Base-by-base conservation (phyloP, 2,329 filamentous ascomycete species). In the Penicillium olsonii region DNA sequence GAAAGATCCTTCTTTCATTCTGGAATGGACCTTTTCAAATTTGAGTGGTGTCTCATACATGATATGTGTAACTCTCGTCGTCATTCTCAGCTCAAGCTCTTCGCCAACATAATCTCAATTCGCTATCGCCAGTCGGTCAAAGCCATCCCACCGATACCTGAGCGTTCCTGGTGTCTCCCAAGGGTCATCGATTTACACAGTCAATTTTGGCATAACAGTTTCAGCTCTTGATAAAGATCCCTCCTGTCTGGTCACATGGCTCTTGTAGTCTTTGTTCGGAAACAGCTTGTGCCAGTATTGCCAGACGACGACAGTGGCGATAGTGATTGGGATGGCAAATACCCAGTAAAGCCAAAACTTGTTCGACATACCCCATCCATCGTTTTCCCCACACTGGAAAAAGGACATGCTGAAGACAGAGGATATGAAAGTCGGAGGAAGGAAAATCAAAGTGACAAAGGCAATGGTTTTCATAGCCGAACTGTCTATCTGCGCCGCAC, bases 401-500 rank as follows among this genome's bases (percentile, higher is more conserved):
- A 24, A 38, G 18, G 35, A 24, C 18, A 38, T 20, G 35, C 18
- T 20, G 35, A 38, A 38, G 22, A 38, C 3, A 18, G 35, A 38
- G 12, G 14, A 42, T 11, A 27, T 14, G 29, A 27, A 29, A 12
- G 37, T 42, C 4, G 19, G 14, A 19, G 35, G 20, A 2, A 38
- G 10, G 11, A 20, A 38, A 22, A 38, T 38, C 18, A 38, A 38
- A 19, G 35, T 20, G 12, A 38, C 11, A 18, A 20, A 18, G 9
- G 18, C 35, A 12, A 20, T 38, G n/a, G 31, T 34, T 12, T 34
- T 34, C 31, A 34, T 34, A 4, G 31, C 12, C 5, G 31, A 34
- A 17, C 31, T 34, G 31, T 34, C 31, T 9, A 39, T 44, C 24
- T 56, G 53, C 17, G 59, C 55, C 3, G 61, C 62, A 8, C 49